Evolutionary conservation across 1,284 basidiomycete genomes (phyloP).

Genomic region (Dichomitus squalens): DNA sequence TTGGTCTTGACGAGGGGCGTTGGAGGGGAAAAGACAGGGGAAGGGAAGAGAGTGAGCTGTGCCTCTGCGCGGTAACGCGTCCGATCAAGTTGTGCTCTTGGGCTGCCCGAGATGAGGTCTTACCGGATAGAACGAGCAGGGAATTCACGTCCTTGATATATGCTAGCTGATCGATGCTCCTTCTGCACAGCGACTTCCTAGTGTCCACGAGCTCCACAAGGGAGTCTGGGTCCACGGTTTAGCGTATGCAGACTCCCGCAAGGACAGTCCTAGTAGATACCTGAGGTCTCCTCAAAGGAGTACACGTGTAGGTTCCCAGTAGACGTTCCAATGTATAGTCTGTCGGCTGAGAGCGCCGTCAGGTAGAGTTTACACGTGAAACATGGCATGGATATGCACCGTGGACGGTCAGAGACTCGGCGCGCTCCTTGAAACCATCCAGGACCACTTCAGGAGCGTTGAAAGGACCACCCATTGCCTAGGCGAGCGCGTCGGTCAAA

Average conservation of each 20-base stretch:
- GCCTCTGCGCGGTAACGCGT: slow-evolving; percentile 47
- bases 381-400: slow-evolving; percentile 34
- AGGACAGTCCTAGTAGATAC: too few relatives aligned
- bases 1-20: slow-evolving; percentile 75
- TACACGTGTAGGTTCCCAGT: slow-evolving; percentile 74
- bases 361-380: slow-evolving; percentile 4
- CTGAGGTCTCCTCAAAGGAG: slow-evolving; percentile 42
- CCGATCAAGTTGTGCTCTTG: neutral
- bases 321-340: slow-evolving; percentile 76
- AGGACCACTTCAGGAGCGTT: slow-evolving; percentile 40
- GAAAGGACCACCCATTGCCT: slow-evolving; percentile 39
- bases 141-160: slow-evolving; percentile 84
- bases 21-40: slow-evolving; percentile 68
- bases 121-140: slow-evolving; percentile 82
- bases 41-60: slow-evolving; percentile 62
- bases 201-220: slow-evolving; percentile 59
- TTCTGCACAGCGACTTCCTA: slow-evolving; percentile 55
- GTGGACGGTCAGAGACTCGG: slow-evolving; percentile 53
- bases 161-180: slow-evolving; percentile 85
- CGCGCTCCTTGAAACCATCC: slow-evolving; percentile 49
- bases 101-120: neutral
- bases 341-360: slow-evolving; percentile 55
- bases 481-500: neutral
- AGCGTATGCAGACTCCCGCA: too few relatives aligned
- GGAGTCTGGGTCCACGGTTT: slow-evolving; percentile 38